Evolutionary conservation across 2,329 filamentous ascomycete species (phyloP), one percentile per base, ranked within the genome.

Genomic region (Verticillium dahliae): DNA sequence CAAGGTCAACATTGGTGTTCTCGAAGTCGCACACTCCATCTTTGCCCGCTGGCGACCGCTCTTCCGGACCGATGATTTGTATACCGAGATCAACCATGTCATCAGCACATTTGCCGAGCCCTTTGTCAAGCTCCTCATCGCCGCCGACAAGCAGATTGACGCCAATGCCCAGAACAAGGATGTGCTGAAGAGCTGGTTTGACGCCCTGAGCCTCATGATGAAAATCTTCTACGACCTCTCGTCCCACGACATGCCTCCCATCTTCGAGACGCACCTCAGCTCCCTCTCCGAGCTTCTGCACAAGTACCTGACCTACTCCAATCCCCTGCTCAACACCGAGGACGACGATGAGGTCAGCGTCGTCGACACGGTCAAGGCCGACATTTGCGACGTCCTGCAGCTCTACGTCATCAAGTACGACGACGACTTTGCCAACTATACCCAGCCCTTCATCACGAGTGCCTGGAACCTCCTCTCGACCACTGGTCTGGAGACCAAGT

Each of bases 21-120:
- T 99, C 63, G 92, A 97, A 76, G 95, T 99, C 55, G 96, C 96
- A 68, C 95, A 99, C 77, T 98, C 95, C 57, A 98, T 99, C 69
- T 99, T 98, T 78, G 91, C 90, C 73, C 84, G 95, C 74, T 99
- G 95, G 95, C 85, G 95, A 66, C 96, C 95, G 9, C 82, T 99
- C 50, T 97, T 96, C 78, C 87, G 90, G 64, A 97, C 93, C 54
- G 92, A 99, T 75, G 92, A 90, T 58, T 85, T 99, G 11, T 99
- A 92, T 75, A 90, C 87, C 39, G 95, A 99, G 77, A 96, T 99
- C 79, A 95, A 97, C 75, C 95, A 99, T 78, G 96, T 99, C 61
- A 84, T 99, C 59, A 80, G 80, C 63, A 92, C 88, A 62, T 98
- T 99, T 74, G 90, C 91, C 62, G 80, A 85, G 45, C 90, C 95